A percentile compares a stretch with the other conserved stretches of the same genome.
Evolutionary conservation across 2,329 filamentous ascomycete genomes (phyloP).

Genomic region (Monilinia fructicola): DNA sequence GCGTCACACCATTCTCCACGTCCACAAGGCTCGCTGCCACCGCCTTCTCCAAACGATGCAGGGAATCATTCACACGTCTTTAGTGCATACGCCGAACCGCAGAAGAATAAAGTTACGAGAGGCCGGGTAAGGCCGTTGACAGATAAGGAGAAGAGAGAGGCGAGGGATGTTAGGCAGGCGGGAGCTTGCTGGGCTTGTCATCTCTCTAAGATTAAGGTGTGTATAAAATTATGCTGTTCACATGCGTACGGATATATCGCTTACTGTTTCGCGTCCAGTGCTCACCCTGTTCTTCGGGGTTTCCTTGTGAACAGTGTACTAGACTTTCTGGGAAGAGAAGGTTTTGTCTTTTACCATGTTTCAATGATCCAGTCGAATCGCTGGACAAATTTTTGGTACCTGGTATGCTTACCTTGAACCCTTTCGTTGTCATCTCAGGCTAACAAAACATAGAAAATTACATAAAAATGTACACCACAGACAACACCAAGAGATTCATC

Average conservation of each 20-base stretch:
- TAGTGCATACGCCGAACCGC: slow-evolving; percentile 29
- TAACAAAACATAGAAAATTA: slow-evolving; percentile 35
- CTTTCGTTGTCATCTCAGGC: not conserved
- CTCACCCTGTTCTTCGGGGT: slow-evolving; percentile 39
- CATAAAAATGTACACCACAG: slow-evolving; percentile 35
- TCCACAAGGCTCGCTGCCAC: slow-evolving; percentile 29
- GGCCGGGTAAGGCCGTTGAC: slow-evolving; percentile 37
- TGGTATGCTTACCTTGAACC: slow-evolving; percentile 26
- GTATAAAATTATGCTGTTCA: not conserved
- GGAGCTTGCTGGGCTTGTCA: slow-evolving; percentile 41
- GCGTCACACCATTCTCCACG: slow-evolving; percentile 26
- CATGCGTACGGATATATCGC: not conserved
- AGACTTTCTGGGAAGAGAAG: slow-evolving; percentile 38
- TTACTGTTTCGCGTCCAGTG: slow-evolving; percentile 28
- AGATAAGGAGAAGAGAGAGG: slow-evolving; percentile 38
- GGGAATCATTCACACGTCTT: slow-evolving; percentile 35
- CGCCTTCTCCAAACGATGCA: slow-evolving; percentile 25
- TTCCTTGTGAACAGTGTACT: slow-evolving; percentile 39
- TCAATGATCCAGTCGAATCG: slow-evolving; percentile 40
- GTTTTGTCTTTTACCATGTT: slow-evolving; percentile 39
- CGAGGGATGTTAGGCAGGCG: slow-evolving; percentile 38
- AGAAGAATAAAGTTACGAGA: slow-evolving; percentile 32
- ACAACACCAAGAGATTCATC: slow-evolving; percentile 37
- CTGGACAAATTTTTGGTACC: slow-evolving; percentile 37
- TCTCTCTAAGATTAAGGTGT: slow-evolving; percentile 40